Base-by-base conservation (phyloP, 306 rosid genomes). In the Vicia villosa region DNA sequence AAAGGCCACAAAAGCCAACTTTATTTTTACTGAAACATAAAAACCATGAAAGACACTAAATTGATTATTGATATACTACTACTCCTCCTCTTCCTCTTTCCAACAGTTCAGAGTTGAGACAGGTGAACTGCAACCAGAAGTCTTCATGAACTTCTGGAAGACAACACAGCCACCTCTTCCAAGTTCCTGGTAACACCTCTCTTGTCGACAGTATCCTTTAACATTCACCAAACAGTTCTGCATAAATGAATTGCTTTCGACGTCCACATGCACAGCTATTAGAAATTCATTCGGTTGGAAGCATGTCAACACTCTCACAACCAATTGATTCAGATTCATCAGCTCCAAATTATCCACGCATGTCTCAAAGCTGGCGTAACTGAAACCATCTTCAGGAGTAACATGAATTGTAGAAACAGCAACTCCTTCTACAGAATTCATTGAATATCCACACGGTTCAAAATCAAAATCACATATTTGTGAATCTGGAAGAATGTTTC, bases 361-460 rank as follows among this genome's bases (percentile, higher is more conserved):
- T 1, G 92, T 73, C 45, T 87, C 92, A 57, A 87, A 87, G 72
- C 92, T 87, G 0, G 92, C 89, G 74, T 85, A 87, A 16, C 89
- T 84, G 55, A 87, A 86, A 20, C 89, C 91, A 43, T 86, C 85
- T 69, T 82, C 85, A 0, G 85, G 85, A 8, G 85, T 82, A n/a
- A 87, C 75, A 63, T 87, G 92, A 63, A 87, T 87, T 65, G 92
- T 87, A 7, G 92, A 87, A 51, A 87, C 80, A 16, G 86, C 89
- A 55, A 55, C 66, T 13, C 83, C 87, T 83, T 87, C 87, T 8
- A 87, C 76, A 17, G 89, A 81, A 21, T 87, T 87, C 92, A 87
- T 84, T 1, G 92, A 87, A 60, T 84, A 87, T 41, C 92, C 92
- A 52, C 92, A 87, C 0, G 92, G 88, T 2, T 87, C 92, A 68